Evolutionary conservation across 768 basidiomycete genomes (phyloP), one percentile per base, ranked within the genome.

Genomic region (Boletus subcaerulescens): DNA sequence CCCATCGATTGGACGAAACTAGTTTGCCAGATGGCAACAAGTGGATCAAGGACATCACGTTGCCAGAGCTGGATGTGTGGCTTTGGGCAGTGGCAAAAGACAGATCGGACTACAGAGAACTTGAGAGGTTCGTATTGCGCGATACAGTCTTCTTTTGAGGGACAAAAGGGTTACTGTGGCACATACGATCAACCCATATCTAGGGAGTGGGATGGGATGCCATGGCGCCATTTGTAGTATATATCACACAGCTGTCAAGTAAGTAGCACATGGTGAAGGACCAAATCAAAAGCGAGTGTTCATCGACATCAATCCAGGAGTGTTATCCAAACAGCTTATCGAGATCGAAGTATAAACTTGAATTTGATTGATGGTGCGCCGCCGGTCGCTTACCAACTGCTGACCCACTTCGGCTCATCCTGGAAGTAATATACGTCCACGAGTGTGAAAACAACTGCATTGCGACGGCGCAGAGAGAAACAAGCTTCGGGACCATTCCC

Each of bases 31-130:
- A 61, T 32, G 73, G 65, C 35, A 59, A 74, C 18, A 62, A 66
- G 22, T 86, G 85, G 85, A 62, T 89, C 59, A 78, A 72, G 51
- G 71, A 74, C 4, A 74, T 93, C 35, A 82, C 75, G 0, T 71
- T 83, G 26, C 83, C 85, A 5, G 77, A 82, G 43, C 57, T 92
- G 55, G 86, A 92, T 63, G 80, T 79, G 63, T 93, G 89, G 89
- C 68, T 93, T n/a, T 90, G 91, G 88, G 77, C 83, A 32, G 80
- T 89, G 5, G 89, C 88, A 36, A 92, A 93, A 65, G 89, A 91
- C 60, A 75, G 89, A 58, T 60, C 71, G 31, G 90, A 91, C 68
- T 91, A 91, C 64, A 75, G 87, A 48, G 71, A 71, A 46, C 73
- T 93, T 39, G 76, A 77, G 60, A 74, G 91, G 59, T 88, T 92